Conservation (phyloP, 306 rosid species). For the Neltuma alba region DNA sequence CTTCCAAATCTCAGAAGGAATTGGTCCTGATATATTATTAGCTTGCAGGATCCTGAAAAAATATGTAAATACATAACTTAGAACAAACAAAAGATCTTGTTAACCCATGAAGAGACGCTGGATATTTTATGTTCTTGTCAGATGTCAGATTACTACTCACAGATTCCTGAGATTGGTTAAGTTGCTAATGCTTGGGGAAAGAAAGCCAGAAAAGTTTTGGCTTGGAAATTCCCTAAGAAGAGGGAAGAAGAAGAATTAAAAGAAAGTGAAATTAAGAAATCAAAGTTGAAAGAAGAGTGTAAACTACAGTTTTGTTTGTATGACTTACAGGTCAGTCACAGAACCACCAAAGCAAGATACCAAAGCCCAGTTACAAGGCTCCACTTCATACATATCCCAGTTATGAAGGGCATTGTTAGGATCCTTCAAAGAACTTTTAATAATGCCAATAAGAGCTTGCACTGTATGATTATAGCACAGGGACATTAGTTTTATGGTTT, state of each 20-base stretch:
- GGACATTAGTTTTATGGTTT: not conserved
- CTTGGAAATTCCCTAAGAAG: constrained; percentile 77
- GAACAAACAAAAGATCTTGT: not conserved
- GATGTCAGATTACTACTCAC: constrained; percentile 59
- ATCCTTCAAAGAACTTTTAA: constrained; percentile 54
- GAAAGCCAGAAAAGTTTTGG: constrained; percentile 77
- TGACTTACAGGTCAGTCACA: constrained; percentile 70
- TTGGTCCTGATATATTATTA: constrained; percentile 78
- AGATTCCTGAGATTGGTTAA: constrained; percentile 73
- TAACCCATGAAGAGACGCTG: not conserved
- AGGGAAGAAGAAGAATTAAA: not conserved
- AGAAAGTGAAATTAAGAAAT: not conserved
- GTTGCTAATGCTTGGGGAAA: constrained; percentile 84
- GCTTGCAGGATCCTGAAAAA: constrained; percentile 68
- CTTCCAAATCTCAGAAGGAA: constrained; percentile 78
- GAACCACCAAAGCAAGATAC: constrained; percentile 78
- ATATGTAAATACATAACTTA: not conserved
- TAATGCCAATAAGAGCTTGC: constrained; percentile 71
- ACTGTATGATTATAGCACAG: constrained; percentile 49
- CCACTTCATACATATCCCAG: constrained; percentile 89
- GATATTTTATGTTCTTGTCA: not conserved
- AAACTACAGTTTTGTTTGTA: not conserved
- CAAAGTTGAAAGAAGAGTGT: not conserved
- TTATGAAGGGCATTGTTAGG: constrained; percentile 61
- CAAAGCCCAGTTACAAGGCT: constrained; percentile 93